Evolutionary conservation across 306 rosid genomes (phyloP).

Genomic region (Dalbergia oliveri): DNA sequence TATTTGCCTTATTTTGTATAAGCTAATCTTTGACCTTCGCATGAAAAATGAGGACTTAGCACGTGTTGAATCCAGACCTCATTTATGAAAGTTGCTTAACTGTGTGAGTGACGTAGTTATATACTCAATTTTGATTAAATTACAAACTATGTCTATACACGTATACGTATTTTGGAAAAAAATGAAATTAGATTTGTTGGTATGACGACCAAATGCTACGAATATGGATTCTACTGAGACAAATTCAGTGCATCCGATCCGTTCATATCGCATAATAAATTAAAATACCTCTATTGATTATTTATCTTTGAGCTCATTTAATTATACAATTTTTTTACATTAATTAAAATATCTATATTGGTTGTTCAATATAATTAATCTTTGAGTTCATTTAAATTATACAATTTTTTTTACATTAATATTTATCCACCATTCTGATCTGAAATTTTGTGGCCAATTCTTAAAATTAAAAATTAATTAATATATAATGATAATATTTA

Average conservation of each 20-base stretch:
- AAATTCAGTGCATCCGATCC: not conserved
- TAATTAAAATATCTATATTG: too few species aligned
- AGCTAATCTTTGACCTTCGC: constrained; percentile 55
- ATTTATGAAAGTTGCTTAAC: not conserved
- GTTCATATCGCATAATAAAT: too few species aligned
- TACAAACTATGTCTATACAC: not conserved
- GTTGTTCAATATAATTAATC: too few species aligned
- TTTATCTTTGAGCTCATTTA: too few species aligned
- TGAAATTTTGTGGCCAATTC: too few species aligned
- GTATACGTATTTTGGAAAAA: constrained; percentile 22
- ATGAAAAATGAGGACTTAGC: constrained; percentile 35
- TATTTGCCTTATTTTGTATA: constrained; percentile 3
- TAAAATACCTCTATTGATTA: too few species aligned
- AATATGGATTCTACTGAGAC: not conserved
- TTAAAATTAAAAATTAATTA: too few species aligned
- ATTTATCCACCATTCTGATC: too few species aligned
- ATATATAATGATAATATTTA: too few species aligned
- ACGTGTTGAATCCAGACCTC: constrained; percentile 44
- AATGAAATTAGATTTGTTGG: not conserved
- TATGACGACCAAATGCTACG: not conserved
- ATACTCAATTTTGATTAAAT: not conserved
- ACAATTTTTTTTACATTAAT: too few species aligned
- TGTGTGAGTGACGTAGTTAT: constrained; percentile 13
- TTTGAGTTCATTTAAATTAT: too few species aligned
- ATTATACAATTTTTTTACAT: too few species aligned